Evolutionary conservation across 2,329 filamentous ascomycete genomes (phyloP).

Genomic region (Fusarium sublunatum): DNA sequence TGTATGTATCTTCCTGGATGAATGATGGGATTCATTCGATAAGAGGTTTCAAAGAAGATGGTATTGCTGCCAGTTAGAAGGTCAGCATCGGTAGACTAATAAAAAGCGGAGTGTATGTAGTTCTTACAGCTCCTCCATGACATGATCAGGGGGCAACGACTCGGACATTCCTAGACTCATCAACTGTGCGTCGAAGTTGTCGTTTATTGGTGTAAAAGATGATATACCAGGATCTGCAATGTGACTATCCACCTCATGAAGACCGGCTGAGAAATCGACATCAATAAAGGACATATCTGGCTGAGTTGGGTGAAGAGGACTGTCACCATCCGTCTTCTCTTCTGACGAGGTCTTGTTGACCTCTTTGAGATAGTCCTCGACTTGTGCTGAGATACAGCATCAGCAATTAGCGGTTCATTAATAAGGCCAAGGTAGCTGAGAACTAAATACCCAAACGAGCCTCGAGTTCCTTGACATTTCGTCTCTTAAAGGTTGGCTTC

Average conservation of each 20-base stretch:
- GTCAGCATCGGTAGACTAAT: slow-evolving; percentile 6
- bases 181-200: slow-evolving; percentile 57
- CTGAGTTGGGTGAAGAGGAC: slow-evolving; percentile 32
- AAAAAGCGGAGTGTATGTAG: background rate
- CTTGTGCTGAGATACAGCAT: slow-evolving; percentile 69
- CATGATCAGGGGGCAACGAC: slow-evolving; percentile 78
- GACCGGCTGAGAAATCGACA: slow-evolving; percentile 17
- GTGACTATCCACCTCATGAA: slow-evolving; percentile 6
- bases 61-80: slow-evolving; percentile 64
- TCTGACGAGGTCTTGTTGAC: slow-evolving; percentile 58
- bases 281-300: slow-evolving; percentile 20
- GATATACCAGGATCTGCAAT: slow-evolving; percentile 23
- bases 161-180: slow-evolving; percentile 86
- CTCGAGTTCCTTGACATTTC: slow-evolving; percentile 91
- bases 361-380: slow-evolving; percentile 81
- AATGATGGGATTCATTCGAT: slow-evolving; percentile 79
- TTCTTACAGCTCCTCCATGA: slow-evolving; percentile 83
- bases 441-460: slow-evolving; percentile 78
- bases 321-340: slow-evolving; percentile 44
- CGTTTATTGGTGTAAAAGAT: slow-evolving; percentile 29
- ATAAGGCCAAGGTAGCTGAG: background rate
- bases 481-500: slow-evolving; percentile 87
- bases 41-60: slow-evolving; percentile 80
- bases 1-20: slow-evolving; percentile 81
- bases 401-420: slow-evolving; percentile 13